These are phyloP conservation scores for Oryza meyeriana DNA, from an alignment of 176 grass and related monocot species.

Conservation along the genomic window DNA sequence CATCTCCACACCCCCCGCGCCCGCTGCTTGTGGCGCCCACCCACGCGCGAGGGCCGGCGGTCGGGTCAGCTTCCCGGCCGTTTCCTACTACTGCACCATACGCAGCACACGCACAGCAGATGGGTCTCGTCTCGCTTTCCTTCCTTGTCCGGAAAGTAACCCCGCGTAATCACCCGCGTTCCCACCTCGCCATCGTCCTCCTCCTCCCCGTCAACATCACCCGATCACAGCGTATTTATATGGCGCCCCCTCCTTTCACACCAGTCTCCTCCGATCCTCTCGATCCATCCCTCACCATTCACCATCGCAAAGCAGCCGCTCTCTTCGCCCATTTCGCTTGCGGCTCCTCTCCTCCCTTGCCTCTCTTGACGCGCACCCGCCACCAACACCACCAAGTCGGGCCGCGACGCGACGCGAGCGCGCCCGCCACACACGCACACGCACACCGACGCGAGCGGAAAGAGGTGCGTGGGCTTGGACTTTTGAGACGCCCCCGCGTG, in stretches of 20 bases:
- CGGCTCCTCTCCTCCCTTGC: neutral
- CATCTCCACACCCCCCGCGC: neutral
- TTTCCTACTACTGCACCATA: neutral
- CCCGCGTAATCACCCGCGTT: constrained; percentile 20
- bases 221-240: constrained; percentile 39
- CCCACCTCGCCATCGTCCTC: constrained; percentile 18
- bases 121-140: constrained; percentile 17
- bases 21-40: no score
- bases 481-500: neutral
- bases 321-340: neutral
- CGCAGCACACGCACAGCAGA: neutral
- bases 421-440: no score
- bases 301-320: no score
- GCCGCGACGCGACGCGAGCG: neutral
- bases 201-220: neutral
- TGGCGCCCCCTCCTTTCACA: constrained; percentile 41
- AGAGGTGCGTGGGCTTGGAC: neutral
- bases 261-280: constrained; percentile 5
- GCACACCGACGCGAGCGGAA: neutral
- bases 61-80: neutral
- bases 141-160: constrained; percentile 60
- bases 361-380: constrained; percentile 38
- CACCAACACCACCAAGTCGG: constrained; percentile 17
- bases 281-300: neutral
- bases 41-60: no score